phyloP scores from a whole-genome alignment of 2,329 filamentous ascomycete species.

The Fusarium sulawesiense region DNA sequence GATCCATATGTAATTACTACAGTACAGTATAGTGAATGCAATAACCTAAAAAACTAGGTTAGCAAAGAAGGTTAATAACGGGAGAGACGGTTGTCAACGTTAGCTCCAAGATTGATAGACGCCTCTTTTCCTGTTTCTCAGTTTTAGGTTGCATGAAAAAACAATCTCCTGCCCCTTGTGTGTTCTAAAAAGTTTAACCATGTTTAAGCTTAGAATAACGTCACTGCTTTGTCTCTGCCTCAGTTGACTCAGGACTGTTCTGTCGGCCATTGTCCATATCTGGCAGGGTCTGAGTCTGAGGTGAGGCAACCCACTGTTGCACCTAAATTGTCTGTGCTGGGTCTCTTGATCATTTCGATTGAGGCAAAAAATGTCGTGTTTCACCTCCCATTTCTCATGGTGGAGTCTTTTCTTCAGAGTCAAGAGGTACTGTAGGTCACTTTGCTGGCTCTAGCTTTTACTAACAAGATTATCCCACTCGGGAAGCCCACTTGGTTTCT shows the following conservation, averaged over 20 bases:
- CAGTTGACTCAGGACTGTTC: neutral
- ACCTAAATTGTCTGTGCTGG: constrained; percentile 3
- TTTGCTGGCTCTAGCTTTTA: neutral
- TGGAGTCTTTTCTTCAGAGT: neutral
- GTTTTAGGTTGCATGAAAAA: neutral
- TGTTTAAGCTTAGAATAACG: constrained; percentile 23
- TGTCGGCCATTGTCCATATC: neutral
- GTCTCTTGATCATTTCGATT: constrained; percentile 6
- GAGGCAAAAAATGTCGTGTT: constrained; percentile 10
- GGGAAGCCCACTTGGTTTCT: neutral
- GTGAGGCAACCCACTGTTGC: constrained; percentile 25
- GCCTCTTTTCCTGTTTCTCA: neutral
- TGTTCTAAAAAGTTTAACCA: constrained; percentile 4
- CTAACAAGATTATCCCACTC: constrained; percentile 5
- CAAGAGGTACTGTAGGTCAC: neutral
- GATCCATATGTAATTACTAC: neutral
- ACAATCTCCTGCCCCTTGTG: neutral
- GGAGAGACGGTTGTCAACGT: constrained; percentile 12
- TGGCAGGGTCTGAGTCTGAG: constrained; percentile 30
- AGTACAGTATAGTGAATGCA: neutral
- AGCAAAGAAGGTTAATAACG: constrained; percentile 11
- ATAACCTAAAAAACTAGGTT: neutral
- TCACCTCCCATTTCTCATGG: constrained; percentile 1
- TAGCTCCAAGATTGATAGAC: neutral
- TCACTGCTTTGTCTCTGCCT: neutral